Percentiles rank a stretch among this genome's conserved stretches.
Evolutionary conservation across 2,329 filamentous ascomycete species (phyloP).

Genomic region (Neopestalotiopsis sp.): DNA sequence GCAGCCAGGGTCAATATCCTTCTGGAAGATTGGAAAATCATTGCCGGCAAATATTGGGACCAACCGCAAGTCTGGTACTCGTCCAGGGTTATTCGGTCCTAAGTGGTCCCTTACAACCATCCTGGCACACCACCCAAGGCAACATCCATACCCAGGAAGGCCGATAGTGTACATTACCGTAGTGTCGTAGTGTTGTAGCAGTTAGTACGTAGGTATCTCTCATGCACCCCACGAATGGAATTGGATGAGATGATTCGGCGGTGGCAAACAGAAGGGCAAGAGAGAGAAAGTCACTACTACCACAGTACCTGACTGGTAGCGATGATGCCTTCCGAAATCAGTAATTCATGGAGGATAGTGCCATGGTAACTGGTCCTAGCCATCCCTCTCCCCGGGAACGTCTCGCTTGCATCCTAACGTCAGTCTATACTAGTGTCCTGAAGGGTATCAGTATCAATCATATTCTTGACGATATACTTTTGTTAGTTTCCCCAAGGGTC

Average conservation of each 20-base stretch:
- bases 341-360: constrained; percentile 4
- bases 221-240: background rate
- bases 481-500: background rate
- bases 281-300: background rate
- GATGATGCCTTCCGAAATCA: constrained; percentile 9
- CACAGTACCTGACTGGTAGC: background rate
- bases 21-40: constrained; percentile 17
- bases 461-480: background rate
- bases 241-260: background rate
- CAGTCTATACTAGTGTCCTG: background rate
- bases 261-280: background rate
- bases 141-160: background rate
- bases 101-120: constrained; percentile 8
- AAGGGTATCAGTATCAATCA: background rate
- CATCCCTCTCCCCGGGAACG: background rate
- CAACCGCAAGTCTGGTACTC: constrained; percentile 12
- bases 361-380: background rate
- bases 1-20: constrained; percentile 1
- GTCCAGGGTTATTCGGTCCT: constrained; percentile 15
- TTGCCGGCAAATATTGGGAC: constrained; percentile 17
- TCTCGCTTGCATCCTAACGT: constrained; percentile 2
- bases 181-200: background rate
- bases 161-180: background rate
- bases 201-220: background rate
- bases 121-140: background rate